Base-by-base conservation (phyloP, 768 basidiomycete species). In the Cyathus striatus region DNA sequence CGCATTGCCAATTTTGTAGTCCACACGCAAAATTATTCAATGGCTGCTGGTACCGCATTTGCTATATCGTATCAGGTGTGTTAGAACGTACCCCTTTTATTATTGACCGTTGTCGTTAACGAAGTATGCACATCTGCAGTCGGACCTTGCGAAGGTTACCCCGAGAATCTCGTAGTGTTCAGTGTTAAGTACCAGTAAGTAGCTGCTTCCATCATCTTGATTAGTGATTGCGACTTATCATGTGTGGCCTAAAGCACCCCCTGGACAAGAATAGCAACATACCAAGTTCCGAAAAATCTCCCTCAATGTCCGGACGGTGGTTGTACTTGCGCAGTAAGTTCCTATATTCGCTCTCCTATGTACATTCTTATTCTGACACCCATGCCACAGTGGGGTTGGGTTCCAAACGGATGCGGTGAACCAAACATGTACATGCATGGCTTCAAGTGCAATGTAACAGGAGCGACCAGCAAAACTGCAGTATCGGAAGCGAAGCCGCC, bases 41-140 rank as follows among this genome's bases (percentile, higher is more conserved):
- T 61, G 59, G 74, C 75, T 34, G 73, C 77, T 36, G 77, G 77
- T 2, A 75, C 75, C 25, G 76, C 72, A 5, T 76, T 79, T 45
- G 76, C 75, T 13, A 79, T 79, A 43, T 67, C 76, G 14, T 79
- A 79, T 49, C 52, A 66, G 39, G 75, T 75, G 36, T 18, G 57
- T 45, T 7, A 30, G n/a, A 30, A 17, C 9, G 38, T 6, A 13
- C 3, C 16, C 23, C 36, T 40, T 41, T 42, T 34, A 25, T 32
- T 3, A 10, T 22, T 22, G 14, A 30, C 21, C 42, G 23, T 9
- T 41, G 6, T 10, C 9, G 13, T 32, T 21, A 40, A 24, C 23
- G 20, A 9, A 9, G 26, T 22, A 32, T 14, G 14, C 20, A 10
- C n/a, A 20, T 22, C 6, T n/a, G 25, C 38, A 75, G 73, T 75